A percentile compares a stretch with the other conserved stretches of the same genome.
Evolutionary conservation across 306 rosid species (phyloP).

Genomic region (Cercis canadensis): DNA sequence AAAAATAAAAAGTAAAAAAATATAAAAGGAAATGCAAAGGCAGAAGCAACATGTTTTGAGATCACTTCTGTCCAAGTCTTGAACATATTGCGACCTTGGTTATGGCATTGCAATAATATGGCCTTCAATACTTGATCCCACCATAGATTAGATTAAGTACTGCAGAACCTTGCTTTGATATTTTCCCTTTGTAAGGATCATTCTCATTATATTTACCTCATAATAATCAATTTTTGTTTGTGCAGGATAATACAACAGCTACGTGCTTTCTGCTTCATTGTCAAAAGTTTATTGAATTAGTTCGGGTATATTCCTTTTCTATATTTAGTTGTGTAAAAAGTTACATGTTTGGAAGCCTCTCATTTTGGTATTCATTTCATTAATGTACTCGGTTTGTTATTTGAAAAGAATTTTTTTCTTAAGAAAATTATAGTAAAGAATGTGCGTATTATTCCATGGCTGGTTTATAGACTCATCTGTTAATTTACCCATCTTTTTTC

Average conservation of each 20-base stretch:
- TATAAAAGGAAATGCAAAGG: not conserved
- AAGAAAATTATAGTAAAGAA: not conserved
- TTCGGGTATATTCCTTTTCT: slow-evolving; percentile 72
- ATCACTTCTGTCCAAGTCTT: slow-evolving; percentile 12
- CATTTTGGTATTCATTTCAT: not conserved
- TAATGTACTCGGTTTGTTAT: slow-evolving; percentile 2
- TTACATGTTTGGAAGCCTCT: not conserved
- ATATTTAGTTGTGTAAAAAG: slow-evolving; percentile 18
- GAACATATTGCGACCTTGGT: slow-evolving; percentile 20
- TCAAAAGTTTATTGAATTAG: slow-evolving; percentile 92
- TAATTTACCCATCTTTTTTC: not conserved
- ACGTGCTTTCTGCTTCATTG: slow-evolving; percentile 94
- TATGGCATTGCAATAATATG: slow-evolving; percentile 18
- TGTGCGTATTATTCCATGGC: slow-evolving; percentile 20
- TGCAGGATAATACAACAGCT: slow-evolving; percentile 94
- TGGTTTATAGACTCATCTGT: too few relatives aligned
- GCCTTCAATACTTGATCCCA: not conserved
- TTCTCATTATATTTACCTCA: slow-evolving; percentile 16
- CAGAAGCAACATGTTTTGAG: not conserved
- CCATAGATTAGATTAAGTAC: slow-evolving; percentile 7
- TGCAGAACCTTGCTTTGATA: slow-evolving; percentile 5
- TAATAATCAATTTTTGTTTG: slow-evolving; percentile 39
- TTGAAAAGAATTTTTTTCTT: not conserved
- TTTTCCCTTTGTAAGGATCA: slow-evolving; percentile 22
- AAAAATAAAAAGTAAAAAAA: too few relatives aligned